Evolutionary conservation across 768 basidiomycete species (phyloP).

Genomic region (Hericium rajendrae): DNA sequence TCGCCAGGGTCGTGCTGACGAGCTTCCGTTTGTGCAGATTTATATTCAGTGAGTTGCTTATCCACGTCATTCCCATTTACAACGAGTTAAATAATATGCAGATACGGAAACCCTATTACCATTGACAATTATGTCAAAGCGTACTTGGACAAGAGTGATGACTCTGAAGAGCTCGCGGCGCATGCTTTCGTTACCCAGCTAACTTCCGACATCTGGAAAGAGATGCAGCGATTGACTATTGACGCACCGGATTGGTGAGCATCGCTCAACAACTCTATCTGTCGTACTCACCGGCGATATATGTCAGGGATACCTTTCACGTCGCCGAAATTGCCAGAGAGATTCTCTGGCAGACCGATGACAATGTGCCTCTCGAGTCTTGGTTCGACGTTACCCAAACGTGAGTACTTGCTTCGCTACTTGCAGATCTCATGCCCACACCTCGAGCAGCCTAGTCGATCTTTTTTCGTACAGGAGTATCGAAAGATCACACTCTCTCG

Average conservation of each 20-base stretch:
- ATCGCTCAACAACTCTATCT: neutral
- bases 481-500: constrained; percentile 50
- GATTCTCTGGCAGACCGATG: constrained; percentile 66
- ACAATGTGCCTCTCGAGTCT: constrained; percentile 66
- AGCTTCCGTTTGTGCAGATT: neutral
- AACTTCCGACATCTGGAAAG: constrained; percentile 59
- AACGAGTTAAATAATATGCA: constrained; percentile 20
- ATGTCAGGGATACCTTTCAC: constrained; percentile 72
- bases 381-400: constrained; percentile 81
- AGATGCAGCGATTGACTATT: constrained; percentile 64
- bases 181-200: constrained; percentile 78
- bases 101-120: constrained; percentile 74
- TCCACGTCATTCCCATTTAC: neutral
- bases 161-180: constrained; percentile 44
- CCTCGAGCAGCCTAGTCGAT: constrained; percentile 62
- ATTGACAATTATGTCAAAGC: constrained; percentile 66
- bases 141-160: constrained; percentile 44
- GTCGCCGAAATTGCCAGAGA: constrained; percentile 86
- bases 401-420: constrained; percentile 35
- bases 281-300: neutral
- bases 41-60: neutral
- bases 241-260: constrained; percentile 90
- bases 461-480: constrained; percentile 44
- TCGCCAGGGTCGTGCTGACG: neutral
- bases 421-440: constrained; percentile 28